Base-by-base conservation (phyloP, 1,139 yeast species). In the Yamadazyma aaseri region DNA sequence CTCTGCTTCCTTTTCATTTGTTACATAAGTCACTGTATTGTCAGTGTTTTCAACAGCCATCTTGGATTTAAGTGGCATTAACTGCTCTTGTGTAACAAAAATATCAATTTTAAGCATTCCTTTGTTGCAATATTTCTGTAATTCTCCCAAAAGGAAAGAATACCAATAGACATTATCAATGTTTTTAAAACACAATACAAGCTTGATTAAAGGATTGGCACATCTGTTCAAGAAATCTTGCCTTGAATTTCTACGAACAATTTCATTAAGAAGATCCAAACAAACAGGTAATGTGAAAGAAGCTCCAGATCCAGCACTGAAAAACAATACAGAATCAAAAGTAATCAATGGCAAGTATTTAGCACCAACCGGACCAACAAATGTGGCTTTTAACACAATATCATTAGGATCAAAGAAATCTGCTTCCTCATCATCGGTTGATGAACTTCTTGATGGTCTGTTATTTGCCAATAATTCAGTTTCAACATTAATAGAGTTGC, bases 331-430 rank as follows among this genome's bases (percentile, higher is more conserved):
- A 4, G 63, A 45, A 34, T 73, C 76, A 42, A 72, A 72, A 1
- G 63, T 54, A 10, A 60, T 51, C 22, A 71, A 56, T 0, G 73
- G 71, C 39, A 67, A 73, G 35, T 56, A 56, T 13, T 53, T 56
- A 1, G 62, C 72, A 1, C 76, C 76, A 37, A 58, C 65, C 0
- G 79, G 78, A 0, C 79, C 79, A 23, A 58, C 55, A 32, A 71
- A 56, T 6, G 52, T 45, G 0, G 64, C 65, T 38, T 62, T 64
- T 40, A 72, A 38, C 14, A 51, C 44, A 17, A 51, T 46, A 16
- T 41, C 42, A n/a, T 42, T 44, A 6, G 25, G 25, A 5, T 34
- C 41, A 12, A 25, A 29, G 3, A 35, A 34, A 7, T 31, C 37
- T 21, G 26, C 27, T 21, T 35, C 40, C n/a, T 15, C 15, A 15